Percentiles rank a stretch among this genome's conserved stretches.
These are phyloP conservation scores for Penicillium olsonii DNA, from an alignment of 2,329 filamentous ascomycete genomes.

Conservation along the genomic window DNA sequence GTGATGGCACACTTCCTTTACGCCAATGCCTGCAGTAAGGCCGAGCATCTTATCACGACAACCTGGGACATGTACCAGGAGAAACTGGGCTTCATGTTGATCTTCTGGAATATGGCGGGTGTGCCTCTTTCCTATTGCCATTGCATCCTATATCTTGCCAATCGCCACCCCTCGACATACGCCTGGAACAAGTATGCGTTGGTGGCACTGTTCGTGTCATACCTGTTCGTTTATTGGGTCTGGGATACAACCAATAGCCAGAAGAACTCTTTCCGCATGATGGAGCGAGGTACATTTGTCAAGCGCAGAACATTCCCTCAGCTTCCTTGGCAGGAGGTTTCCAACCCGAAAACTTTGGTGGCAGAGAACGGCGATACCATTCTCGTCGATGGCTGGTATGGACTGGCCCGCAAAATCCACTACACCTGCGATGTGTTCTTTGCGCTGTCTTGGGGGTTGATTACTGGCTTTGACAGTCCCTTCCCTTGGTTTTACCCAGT, in stretches of 20 bases:
- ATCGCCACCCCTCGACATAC: constrained; percentile 75
- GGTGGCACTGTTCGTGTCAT: constrained; percentile 62
- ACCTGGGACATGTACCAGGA: constrained; percentile 97
- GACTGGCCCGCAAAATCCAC: constrained; percentile 73
- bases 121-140: constrained; percentile 91
- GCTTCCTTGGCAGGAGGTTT: constrained; percentile 77
- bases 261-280: constrained; percentile 84
- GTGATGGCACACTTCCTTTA: constrained; percentile 89
- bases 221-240: constrained; percentile 82
- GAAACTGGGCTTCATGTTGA: constrained; percentile 95
- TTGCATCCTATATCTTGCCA: constrained; percentile 84
- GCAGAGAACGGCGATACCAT: constrained; percentile 73
- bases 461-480: constrained; percentile 75
- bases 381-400: constrained; percentile 83
- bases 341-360: constrained; percentile 75
- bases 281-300: constrained; percentile 68
- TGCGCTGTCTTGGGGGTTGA: constrained; percentile 72
- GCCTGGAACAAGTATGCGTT: constrained; percentile 70
- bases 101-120: constrained; percentile 94
- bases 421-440: constrained; percentile 81
- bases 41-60: constrained; percentile 82
- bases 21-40: constrained; percentile 87
- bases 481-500: constrained; percentile 87
- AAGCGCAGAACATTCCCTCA: constrained; percentile 81
- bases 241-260: constrained; percentile 92